Evolutionary conservation across 176 grass and related monocot species (phyloP).

Genomic region (Oryza glaberrima): DNA sequence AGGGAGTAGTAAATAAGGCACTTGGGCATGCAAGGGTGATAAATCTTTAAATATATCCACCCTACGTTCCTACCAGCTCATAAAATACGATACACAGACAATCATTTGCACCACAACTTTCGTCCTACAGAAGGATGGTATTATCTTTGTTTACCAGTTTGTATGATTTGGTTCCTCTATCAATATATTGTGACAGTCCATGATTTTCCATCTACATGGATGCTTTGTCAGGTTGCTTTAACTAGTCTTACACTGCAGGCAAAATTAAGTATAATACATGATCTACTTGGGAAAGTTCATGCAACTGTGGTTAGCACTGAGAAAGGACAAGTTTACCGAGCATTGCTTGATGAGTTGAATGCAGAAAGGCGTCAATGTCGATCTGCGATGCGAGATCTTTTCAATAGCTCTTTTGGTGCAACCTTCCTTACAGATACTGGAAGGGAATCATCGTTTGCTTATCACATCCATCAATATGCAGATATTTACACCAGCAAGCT

Average conservation of each 20-base stretch:
- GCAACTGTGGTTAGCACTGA: constrained; percentile 82
- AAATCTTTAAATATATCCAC: constrained; percentile 1
- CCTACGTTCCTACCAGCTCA: neutral
- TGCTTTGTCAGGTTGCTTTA: neutral
- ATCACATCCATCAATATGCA: constrained; percentile 98
- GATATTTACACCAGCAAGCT: constrained; percentile 96
- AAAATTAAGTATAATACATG: constrained; percentile 95
- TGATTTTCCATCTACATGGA: constrained; percentile 19
- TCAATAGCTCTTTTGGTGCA: constrained; percentile 86
- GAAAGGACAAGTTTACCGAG: constrained; percentile 81
- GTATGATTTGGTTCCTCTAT: constrained; percentile 10
- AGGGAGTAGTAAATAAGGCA: too few species aligned
- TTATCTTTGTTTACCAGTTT: constrained; percentile 9
- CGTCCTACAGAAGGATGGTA: neutral
- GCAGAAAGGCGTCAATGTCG: constrained; percentile 74
- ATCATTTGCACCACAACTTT: constrained; percentile 10
- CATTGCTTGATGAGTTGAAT: constrained; percentile 84
- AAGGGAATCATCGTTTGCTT: constrained; percentile 91
- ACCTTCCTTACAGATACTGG: constrained; percentile 96
- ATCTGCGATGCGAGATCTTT: constrained; percentile 71
- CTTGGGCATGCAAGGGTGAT: too few species aligned
- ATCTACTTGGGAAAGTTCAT: constrained; percentile 86
- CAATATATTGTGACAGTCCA: neutral
- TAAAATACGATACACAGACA: neutral
- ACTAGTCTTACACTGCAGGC: constrained; percentile 57